Evolutionary conservation across 495 filamentous ascomycete species (phyloP), one percentile per base, ranked within the genome.

Genomic region (Penicillium bialowiezense): DNA sequence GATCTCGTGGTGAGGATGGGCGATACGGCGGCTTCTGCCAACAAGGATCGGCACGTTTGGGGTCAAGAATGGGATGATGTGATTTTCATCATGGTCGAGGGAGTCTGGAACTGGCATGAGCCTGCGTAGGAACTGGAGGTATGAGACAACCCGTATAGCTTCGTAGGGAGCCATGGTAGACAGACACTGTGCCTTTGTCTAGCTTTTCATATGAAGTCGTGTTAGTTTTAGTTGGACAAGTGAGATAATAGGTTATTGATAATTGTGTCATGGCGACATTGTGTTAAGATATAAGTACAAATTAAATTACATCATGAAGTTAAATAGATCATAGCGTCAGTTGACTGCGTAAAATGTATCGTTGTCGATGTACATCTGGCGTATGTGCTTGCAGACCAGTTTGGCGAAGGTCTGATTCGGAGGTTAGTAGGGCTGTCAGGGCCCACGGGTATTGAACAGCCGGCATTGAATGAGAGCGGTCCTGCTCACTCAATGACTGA

Each of bases 41-140:
- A 64, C 36, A 2, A 48, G 33, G 32, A 62, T 54, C 0, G 51
- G 39, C 6, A 60, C 58, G 14, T 56, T 54, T 4, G 52, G 49
- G 6, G 48, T 44, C 40, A 66, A 56, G 29, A 62, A 59, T 3
- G 39, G 42, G 3, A 0, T 28, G 3, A 66, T 41, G 13, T 41
- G 44, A 21, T 48, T 10, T n/a, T 26, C 20, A 14, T 15, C 17
- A 47, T 44, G 46, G 6, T 35, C 28, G 1, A 63, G 28, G 17
- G 52, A 54, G 38, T 64, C 63, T 5, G 57, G 26, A 2, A 51
- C 55, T 26, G 57, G 58, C 13, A 66, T 44, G 41, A 64, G 59
- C 23, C 41, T 38, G 17, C 37, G 38, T 13, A 66, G 57, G 36
- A 64, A 62, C 28, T 19, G 17, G 6, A 66, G 52, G 0, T 54